Evolutionary conservation across 352 stramenopile species (phyloP).

Genomic region (Phytophthora pseudosyringae): DNA sequence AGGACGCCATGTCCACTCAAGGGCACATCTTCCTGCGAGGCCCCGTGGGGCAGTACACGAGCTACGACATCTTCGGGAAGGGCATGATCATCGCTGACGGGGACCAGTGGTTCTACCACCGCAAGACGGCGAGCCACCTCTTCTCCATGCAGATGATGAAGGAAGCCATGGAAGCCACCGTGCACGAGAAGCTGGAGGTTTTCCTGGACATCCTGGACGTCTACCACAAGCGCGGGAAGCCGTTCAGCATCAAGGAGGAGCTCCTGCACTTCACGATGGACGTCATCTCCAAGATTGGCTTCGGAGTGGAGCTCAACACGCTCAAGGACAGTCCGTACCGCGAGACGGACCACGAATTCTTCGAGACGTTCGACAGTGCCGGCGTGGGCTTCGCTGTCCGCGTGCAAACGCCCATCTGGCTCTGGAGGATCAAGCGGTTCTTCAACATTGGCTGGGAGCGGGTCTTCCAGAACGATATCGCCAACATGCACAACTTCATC

Average conservation of each 20-base stretch:
- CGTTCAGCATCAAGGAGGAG: constrained; percentile 50
- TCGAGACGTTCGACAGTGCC: constrained; percentile 47
- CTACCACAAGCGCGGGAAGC: constrained; percentile 21
- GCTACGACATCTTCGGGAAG: constrained; percentile 62
- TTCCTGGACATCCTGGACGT: constrained; percentile 32
- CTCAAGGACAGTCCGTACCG: constrained; percentile 33
- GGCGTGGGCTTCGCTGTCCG: constrained; percentile 35
- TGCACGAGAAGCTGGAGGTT: constrained; percentile 36
- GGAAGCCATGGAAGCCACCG: constrained; percentile 45
- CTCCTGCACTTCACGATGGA: constrained; percentile 63
- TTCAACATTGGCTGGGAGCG: constrained; percentile 50
- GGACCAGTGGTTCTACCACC: constrained; percentile 58
- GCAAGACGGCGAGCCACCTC: constrained; percentile 85
- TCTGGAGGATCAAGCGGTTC: constrained; percentile 42
- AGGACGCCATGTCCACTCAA: constrained; percentile 60
- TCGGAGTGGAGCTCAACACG: constrained; percentile 51
- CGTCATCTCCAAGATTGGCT: constrained; percentile 64
- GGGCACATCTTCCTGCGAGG: constrained; percentile 73
- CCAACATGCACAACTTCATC: constrained; percentile 49
- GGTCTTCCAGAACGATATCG: constrained; percentile 41
- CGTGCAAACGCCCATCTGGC: constrained; percentile 36
- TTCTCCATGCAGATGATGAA: constrained; percentile 66
- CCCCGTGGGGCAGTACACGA: constrained; percentile 33
- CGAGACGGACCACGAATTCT: constrained; percentile 47
- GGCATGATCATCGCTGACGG: constrained; percentile 45